Percentiles rank a stretch among this genome's conserved stretches.
Conservation (phyloP, 2,329 filamentous ascomycete genomes). For the Falciphora oryzae region DNA sequence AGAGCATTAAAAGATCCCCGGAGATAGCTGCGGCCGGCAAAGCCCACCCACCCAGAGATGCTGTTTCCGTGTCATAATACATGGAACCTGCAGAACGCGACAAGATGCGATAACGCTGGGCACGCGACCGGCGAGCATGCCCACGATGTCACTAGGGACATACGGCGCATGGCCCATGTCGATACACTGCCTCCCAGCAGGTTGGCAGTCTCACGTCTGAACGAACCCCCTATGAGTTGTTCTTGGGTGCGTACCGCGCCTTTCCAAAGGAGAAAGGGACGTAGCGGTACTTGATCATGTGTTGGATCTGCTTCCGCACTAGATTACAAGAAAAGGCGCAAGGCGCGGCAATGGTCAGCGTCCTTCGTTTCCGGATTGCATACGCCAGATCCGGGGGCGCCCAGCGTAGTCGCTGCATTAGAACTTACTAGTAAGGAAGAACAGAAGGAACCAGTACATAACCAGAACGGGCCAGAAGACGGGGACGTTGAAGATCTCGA, state of each 20-base stretch:
- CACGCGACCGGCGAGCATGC: background rate
- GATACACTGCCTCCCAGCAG: too few species aligned
- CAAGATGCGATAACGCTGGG: background rate
- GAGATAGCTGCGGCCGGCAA: background rate
- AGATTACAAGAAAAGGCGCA: constrained; percentile 11
- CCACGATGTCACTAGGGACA: background rate
- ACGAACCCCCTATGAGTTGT: constrained; percentile 31
- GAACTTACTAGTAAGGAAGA: constrained; percentile 83
- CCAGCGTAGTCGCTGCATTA: too few species aligned
- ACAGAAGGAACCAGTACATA: constrained; percentile 97
- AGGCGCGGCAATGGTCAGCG: background rate
- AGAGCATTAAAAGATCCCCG: background rate
- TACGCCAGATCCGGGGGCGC: too few species aligned
- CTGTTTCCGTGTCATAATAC: background rate
- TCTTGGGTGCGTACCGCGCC: constrained; percentile 63
- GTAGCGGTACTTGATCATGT: constrained; percentile 99
- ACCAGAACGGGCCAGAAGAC: constrained; percentile 99
- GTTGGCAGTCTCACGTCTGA: background rate
- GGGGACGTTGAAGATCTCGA: constrained; percentile 88
- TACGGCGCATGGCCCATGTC: too few species aligned
- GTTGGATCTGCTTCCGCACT: constrained; percentile 99
- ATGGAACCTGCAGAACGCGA: background rate
- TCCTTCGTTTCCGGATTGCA: constrained; percentile 12
- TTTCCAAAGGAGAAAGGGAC: constrained; percentile 92
- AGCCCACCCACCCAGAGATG: background rate